A percentile compares a stretch with the other conserved stretches of the same genome.
phyloP scores from a whole-genome alignment of 1,139 yeast genomes.

The Hyphopichia fennica region DNA sequence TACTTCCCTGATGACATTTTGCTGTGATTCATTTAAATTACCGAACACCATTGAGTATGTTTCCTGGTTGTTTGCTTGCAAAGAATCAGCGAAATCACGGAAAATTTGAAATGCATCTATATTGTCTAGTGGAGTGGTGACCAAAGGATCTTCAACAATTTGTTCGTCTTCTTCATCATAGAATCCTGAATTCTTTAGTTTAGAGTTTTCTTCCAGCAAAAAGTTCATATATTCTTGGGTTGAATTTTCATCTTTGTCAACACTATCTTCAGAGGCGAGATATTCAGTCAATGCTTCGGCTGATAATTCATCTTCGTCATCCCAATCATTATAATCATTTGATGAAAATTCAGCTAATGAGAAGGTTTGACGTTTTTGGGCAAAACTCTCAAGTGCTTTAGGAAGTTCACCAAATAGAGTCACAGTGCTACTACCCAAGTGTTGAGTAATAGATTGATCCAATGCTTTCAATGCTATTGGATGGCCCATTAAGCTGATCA shows the following conservation, averaged over 20 bases:
- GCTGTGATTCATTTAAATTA: constrained; percentile 9
- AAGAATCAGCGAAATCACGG: constrained; percentile 7
- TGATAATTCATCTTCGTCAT: constrained; percentile 12
- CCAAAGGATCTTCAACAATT: constrained; percentile 76
- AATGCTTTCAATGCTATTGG: constrained; percentile 21
- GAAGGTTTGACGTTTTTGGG: constrained; percentile 37
- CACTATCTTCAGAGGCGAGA: constrained; percentile 30
- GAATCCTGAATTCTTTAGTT: constrained; percentile 35
- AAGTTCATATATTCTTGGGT: constrained; percentile 45
- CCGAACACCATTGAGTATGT: constrained; percentile 13
- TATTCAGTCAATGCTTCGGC: constrained; percentile 14
- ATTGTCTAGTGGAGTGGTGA: constrained; percentile 73
- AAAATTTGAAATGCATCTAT: constrained; percentile 55
- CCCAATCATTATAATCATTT: constrained; percentile 8
- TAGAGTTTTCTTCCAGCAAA: constrained; percentile 43
- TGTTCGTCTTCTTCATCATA: constrained; percentile 53
- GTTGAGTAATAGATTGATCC: constrained; percentile 14
- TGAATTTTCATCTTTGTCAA: constrained; percentile 36
- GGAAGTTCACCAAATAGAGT: constrained; percentile 63
- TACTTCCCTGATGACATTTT: constrained; percentile 6
- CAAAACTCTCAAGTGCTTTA: constrained; percentile 63
- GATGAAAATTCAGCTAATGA: constrained; percentile 1
- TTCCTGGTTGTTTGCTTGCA: constrained; percentile 9
- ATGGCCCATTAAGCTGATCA: constrained; percentile 50
- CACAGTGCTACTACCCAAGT: constrained; percentile 50